Conservation (phyloP, 495 filamentous ascomycete genomes). For the Neurospora sp. region DNA sequence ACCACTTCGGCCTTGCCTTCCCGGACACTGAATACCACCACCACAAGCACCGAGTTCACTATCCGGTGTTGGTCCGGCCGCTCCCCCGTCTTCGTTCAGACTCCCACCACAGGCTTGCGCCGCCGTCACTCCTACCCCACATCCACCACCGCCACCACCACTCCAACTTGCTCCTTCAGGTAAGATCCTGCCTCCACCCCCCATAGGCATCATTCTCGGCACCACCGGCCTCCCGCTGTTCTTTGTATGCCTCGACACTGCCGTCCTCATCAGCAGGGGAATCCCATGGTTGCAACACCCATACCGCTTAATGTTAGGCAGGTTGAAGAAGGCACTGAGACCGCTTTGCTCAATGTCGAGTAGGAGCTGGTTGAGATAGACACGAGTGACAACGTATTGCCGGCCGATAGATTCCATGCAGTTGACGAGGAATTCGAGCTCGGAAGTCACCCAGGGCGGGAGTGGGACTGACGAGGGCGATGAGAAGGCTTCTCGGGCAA, state of each 20-base stretch:
- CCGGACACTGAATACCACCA: background rate
- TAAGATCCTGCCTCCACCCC: background rate
- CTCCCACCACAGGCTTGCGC: background rate
- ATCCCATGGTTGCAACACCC: constrained; percentile 19
- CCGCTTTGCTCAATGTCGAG: constrained; percentile 31
- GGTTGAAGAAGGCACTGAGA: constrained; percentile 9
- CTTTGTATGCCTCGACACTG: constrained; percentile 18
- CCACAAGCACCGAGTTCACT: background rate
- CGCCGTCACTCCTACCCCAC: background rate
- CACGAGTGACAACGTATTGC: constrained; percentile 26
- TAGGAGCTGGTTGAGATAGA: constrained; percentile 30
- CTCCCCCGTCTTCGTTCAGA: background rate
- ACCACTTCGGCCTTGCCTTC: background rate
- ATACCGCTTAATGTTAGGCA: background rate
- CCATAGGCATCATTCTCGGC: background rate
- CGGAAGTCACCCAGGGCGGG: constrained; percentile 6
- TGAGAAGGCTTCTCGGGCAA: constrained; percentile 21
- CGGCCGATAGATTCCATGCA: constrained; percentile 29
- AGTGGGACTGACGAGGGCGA: constrained; percentile 21
- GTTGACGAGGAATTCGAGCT: constrained; percentile 30
- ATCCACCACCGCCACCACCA: background rate
- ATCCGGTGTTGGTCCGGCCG: background rate
- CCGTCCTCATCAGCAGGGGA: constrained; percentile 28
- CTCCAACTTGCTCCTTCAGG: background rate
- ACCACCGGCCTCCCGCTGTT: background rate